Evolutionary conservation across 2,329 filamentous ascomycete species (phyloP), one percentile per base, ranked within the genome.

Genomic region (Alternaria panax): DNA sequence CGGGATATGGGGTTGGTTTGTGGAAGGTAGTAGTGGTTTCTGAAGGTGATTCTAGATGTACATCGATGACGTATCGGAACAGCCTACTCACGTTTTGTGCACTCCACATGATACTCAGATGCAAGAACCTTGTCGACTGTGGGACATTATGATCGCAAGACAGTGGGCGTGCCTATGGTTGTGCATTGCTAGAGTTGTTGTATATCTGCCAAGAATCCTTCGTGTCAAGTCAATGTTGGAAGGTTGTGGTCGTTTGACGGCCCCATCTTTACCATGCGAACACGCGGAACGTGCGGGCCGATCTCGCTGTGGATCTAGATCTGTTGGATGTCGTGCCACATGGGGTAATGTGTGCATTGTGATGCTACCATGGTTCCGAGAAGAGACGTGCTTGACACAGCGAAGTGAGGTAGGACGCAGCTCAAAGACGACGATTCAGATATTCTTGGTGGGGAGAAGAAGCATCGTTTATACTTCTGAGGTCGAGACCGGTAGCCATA

Each of bases 201-300:
- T 8, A n/a, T 30, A n/a, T 7, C 20, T 3, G 7, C 45, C 7
- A 25, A 48, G 12, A 11, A 7, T 9, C 18, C 28, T 12, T 12
- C 7, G 6, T 8, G 30, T 24, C 20, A 22, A 20, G 14, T n/a
- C 28, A 30, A 22, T 36, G 30, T 47, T 54, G 20, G 40, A 40
- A 46, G 40, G n/a, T 24, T 14, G 25, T 32, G 54, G 38, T 38
- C 40, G 40, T 52, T 36, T 3, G 27, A 48, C 28, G 32, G 51
- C 55, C 50, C 51, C 43, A 34, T 58, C 28, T 40, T 54, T 54
- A 25, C 51, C 40, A 48, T 58, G 55, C 51, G 28, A 58, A 58
- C 55, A 20, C n/a, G 55, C 55, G 55, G 55, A 51, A 32, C 51
- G 24, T 30, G 55, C 51, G 55, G 54, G 48, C 36, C 54, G 38